Evolutionary conservation across 225 moss, liverwort and hornwort species (phyloP).

Genomic region (Pleurozium schreberi): DNA sequence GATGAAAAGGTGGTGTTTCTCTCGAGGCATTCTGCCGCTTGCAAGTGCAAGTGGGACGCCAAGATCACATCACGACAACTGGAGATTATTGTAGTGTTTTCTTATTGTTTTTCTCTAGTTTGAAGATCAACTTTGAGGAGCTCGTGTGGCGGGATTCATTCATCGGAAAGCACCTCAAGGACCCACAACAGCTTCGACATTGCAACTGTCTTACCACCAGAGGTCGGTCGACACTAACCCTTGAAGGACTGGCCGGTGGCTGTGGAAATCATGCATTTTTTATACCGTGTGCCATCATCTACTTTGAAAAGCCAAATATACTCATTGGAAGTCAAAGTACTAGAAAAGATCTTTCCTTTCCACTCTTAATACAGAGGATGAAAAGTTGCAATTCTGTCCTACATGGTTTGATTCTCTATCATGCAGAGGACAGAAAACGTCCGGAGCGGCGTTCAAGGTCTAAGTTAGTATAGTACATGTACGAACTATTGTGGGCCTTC

Average conservation of each 20-base stretch:
- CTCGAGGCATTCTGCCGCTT: not conserved
- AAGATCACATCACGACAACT: not conserved
- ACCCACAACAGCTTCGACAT: not conserved
- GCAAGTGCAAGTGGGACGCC: slow-evolving; percentile 9
- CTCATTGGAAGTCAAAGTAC: no score
- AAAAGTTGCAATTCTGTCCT: no score
- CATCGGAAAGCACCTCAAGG: not conserved
- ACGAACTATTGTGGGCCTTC: not conserved
- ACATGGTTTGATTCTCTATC: no score
- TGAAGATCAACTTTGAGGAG: not conserved
- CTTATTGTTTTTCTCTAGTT: not conserved
- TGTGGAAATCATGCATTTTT: no score
- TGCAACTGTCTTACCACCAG: not conserved
- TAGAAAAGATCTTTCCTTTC: no score
- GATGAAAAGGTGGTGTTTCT: not conserved
- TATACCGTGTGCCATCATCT: no score
- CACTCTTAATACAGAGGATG: no score
- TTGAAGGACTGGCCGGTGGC: no score
- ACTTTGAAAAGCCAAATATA: no score
- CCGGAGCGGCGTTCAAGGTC: no score
- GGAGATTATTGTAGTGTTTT: not conserved
- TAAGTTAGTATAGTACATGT: no score
- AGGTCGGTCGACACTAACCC: not conserved
- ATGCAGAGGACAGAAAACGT: no score
- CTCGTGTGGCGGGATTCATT: not conserved